A percentile compares a stretch with the other conserved stretches of the same genome.
Conservation (phyloP, 2,329 filamentous ascomycete genomes). For the Alternaria sp. region DNA sequence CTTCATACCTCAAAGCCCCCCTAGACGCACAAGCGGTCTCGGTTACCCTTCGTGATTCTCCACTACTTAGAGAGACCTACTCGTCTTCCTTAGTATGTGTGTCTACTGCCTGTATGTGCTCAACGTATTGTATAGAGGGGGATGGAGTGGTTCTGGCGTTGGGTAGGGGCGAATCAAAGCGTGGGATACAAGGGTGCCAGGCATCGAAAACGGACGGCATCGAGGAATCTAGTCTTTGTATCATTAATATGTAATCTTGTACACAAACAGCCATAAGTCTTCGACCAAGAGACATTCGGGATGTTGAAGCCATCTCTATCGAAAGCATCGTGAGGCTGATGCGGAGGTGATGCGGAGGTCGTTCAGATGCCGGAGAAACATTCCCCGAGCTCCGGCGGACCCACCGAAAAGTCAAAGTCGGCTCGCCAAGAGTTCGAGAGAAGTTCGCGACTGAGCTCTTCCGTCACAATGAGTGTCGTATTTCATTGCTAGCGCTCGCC, state of each 20-base stretch:
- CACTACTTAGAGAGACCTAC: background rate
- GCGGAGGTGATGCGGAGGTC: constrained; percentile 21
- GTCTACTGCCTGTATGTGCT: background rate
- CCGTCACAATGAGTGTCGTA: constrained; percentile 18
- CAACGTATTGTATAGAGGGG: background rate
- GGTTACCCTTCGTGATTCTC: background rate
- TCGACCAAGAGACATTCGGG: background rate
- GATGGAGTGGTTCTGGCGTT: background rate
- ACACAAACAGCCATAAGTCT: background rate
- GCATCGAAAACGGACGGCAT: background rate
- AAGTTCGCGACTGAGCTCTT: constrained; percentile 19
- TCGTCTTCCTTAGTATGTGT: background rate
- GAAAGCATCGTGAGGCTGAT: background rate
- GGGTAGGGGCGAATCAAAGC: background rate
- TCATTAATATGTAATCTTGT: background rate
- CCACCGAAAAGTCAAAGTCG: constrained; percentile 30
- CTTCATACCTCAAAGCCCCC: background rate
- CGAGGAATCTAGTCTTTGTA: background rate
- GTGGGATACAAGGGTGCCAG: background rate
- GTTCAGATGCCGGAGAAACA: constrained; percentile 19
- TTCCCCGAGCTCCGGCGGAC: constrained; percentile 18
- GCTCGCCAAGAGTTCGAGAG: constrained; percentile 29
- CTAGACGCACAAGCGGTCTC: background rate
- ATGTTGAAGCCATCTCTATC: background rate
- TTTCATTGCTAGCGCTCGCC: constrained; percentile 29